Conservation (phyloP, 371 early-diverging fungal species). For the Ordospora colligata region DNA sequence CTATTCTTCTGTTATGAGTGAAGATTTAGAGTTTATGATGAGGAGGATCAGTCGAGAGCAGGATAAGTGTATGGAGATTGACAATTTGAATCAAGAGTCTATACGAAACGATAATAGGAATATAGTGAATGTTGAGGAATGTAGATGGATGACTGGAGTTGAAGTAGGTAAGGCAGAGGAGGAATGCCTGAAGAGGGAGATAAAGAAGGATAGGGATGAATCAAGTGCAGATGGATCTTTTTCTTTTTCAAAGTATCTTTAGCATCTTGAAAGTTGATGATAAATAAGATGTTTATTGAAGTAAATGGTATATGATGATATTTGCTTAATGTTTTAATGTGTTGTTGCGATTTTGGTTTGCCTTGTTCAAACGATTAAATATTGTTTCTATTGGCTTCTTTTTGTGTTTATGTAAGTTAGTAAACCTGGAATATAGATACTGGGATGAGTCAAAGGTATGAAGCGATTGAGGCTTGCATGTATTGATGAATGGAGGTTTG, state of each 20-base stretch:
- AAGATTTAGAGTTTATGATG: constrained; percentile 20
- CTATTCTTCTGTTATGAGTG: not conserved
- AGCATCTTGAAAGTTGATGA: no score
- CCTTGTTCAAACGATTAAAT: not conserved
- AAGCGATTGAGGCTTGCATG: no score
- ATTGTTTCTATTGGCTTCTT: not conserved
- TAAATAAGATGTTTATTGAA: no score
- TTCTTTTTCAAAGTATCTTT: not conserved
- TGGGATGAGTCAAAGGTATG: no score
- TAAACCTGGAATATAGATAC: not conserved
- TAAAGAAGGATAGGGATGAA: not conserved
- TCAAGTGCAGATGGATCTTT: not conserved
- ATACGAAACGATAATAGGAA: no score
- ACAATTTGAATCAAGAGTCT: not conserved
- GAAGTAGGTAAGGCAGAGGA: not conserved
- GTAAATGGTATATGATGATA: not conserved
- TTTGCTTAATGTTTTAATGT: not conserved
- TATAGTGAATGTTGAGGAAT: no score
- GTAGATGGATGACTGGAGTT: not conserved
- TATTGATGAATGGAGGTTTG: no score
- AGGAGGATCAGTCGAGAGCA: not conserved
- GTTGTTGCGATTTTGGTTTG: not conserved
- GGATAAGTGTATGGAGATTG: not conserved
- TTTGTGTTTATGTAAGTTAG: not conserved
- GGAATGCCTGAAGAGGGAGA: not conserved